phyloP scores from a whole-genome alignment of 2,329 filamentous ascomycete species.

The Achaetomium macrosporum region DNA sequence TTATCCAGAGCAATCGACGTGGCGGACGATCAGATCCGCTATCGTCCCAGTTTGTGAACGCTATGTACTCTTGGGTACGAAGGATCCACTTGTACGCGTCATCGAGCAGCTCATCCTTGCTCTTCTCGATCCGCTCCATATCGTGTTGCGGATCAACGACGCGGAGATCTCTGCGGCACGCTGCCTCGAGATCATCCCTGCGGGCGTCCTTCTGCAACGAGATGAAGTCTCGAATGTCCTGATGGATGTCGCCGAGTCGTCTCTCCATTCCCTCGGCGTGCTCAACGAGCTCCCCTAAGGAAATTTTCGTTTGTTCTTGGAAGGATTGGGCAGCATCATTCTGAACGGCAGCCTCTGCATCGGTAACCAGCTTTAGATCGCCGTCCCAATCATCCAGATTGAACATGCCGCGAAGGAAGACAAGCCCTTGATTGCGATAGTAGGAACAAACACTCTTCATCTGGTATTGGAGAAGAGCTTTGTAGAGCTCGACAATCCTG shows the following conservation, averaged over 20 bases:
- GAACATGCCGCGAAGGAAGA: conserved; percentile 28
- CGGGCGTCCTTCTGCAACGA: conserved; percentile 9
- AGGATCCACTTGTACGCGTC: conserved; percentile 18
- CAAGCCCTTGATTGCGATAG: conserved; percentile 26
- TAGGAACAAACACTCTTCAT: conserved; percentile 37
- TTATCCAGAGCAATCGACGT: conserved; percentile 19
- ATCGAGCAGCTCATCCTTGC: conserved; percentile 17
- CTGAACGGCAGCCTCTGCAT: conserved; percentile 25
- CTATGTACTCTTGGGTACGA: conserved; percentile 13
- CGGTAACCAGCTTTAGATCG: conserved; percentile 26
- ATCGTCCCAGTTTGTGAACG: conserved; percentile 17
- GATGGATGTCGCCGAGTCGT: conserved; percentile 10
- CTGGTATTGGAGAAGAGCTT: conserved; percentile 35
- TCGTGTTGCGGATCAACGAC: conserved; percentile 19
- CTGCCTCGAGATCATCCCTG: conserved; percentile 11
- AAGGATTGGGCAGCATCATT: conserved; percentile 10
- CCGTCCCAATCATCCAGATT: conserved; percentile 33
- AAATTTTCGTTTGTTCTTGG: conserved; percentile 12
- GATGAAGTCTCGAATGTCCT: conserved; percentile 13
- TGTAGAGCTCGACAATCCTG: conserved; percentile 33
- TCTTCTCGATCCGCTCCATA: conserved; percentile 17
- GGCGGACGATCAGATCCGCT: conserved; percentile 7
- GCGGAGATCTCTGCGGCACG: conserved; percentile 15
- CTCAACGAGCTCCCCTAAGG: conserved; percentile 11
- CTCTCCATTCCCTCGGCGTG: conserved; percentile 9